Base-by-base conservation (phyloP, 495 filamentous ascomycete genomes). In the Penicillium odoratum region DNA sequence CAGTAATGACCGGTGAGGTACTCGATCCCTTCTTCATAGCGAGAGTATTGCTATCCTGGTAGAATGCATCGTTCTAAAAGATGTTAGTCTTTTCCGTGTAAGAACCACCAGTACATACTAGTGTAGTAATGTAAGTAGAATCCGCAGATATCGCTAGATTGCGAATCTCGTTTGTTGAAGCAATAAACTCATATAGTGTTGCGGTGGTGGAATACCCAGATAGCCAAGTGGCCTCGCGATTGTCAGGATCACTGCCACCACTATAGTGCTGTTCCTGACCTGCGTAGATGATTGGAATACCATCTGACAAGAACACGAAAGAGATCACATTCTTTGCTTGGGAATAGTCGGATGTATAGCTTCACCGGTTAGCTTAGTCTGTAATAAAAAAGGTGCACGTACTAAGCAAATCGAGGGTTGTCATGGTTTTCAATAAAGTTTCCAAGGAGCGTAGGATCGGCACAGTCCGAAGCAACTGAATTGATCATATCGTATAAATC, bases 381-480 rank as follows among this genome's bases (percentile, higher is more conserved):
- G 6, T 33, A 48, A 11, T 25, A 7, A 2, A n/a, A 40, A 6
- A n/a, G n/a, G 21, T 25, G 15, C 13, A 49, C 65, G 53, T 62
- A 77, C 72, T 75, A 84, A 8, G 88, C 70, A 64, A 90, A 91
- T 3, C 89, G 82, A 5, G 82, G 74, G 18, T 85, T 80, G 68
- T 95, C 90, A 63, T 95, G 91, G 65, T 95, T 95, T 62, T 93
- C 90, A 16, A 87, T 66, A 69, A 95, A 95, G 13, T 81, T 86
- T 36, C 89, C 89, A 4, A 91, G 78, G 3, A 91, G 70, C 5
- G 81, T 86, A 3, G 81, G 75, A 62, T 91, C 88, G 1, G 69
- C 57, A 60, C 87, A 90, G 44, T 58, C 60, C 3, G 65, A 71
- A 16, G 82, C 81, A 26, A 91, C 74, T 3, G 73, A 72, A 62